Percentiles rank a stretch among this genome's conserved stretches.
phyloP scores from a whole-genome alignment of 73 alveolate genomes.

The Breviolum minutum region DNA sequence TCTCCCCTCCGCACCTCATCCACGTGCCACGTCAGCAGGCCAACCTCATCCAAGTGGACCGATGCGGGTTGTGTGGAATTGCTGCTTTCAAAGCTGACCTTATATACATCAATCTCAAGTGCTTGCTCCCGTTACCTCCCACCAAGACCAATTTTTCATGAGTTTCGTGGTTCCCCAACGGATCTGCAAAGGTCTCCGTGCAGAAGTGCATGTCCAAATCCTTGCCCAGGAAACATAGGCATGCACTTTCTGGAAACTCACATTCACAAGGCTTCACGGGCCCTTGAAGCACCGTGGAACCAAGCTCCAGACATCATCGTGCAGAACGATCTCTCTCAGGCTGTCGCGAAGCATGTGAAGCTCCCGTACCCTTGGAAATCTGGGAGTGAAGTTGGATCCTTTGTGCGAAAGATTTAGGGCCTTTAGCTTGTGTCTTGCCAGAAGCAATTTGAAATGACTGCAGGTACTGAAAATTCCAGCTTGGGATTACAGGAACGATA shows the following conservation, averaged over 20 bases:
- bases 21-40: too few species aligned
- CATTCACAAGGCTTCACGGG: too few species aligned
- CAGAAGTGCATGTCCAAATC: conserved; percentile 68
- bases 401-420: too few species aligned
- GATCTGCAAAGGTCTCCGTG: conserved; percentile 76
- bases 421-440: background rate
- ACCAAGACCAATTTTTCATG: background rate
- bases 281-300: background rate
- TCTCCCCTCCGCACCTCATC: too few species aligned
- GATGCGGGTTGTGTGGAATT: too few species aligned
- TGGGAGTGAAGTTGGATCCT: too few species aligned
- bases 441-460: background rate
- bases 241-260: too few species aligned
- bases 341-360: conserved; percentile 80
- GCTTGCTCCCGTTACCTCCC: background rate
- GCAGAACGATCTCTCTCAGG: conserved; percentile 80
- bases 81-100: too few species aligned
- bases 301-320: conserved; percentile 43
- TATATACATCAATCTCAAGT: too few species aligned
- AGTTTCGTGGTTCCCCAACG: background rate
- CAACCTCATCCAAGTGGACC: too few species aligned
- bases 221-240: background rate
- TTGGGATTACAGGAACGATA: background rate
- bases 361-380: conserved; percentile 30
- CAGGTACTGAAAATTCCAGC: too few species aligned